A percentile compares a stretch with the other conserved stretches of the same genome.
Evolutionary conservation across 345 rosid genomes (phyloP).

Genomic region (Combretum micranthum): DNA sequence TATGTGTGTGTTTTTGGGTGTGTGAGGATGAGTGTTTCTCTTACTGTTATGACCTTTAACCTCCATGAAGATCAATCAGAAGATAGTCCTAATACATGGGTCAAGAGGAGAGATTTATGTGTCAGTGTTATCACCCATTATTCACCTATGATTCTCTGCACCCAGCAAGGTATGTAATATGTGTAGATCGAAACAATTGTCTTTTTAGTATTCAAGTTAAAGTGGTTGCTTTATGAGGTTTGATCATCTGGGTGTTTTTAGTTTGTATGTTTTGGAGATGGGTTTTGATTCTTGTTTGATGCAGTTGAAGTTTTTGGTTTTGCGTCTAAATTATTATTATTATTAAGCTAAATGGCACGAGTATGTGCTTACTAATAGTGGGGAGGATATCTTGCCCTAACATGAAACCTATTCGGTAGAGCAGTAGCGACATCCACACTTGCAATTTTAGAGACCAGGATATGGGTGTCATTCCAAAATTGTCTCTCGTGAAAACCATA

Average conservation of each 20-base stretch:
- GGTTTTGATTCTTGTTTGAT: conserved; percentile 16
- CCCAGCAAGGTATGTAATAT: conserved; percentile 63
- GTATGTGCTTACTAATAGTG: not conserved
- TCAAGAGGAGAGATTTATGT: conserved; percentile 82
- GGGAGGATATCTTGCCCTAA: too few relatives aligned
- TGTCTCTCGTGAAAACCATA: too few relatives aligned
- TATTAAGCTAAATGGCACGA: not conserved
- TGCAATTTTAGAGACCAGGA: too few relatives aligned
- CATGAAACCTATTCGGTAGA: too few relatives aligned
- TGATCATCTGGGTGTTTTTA: conserved; percentile 24
- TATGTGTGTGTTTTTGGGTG: too few relatives aligned
- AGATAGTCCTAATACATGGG: conserved; percentile 86
- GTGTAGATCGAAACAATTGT: not conserved
- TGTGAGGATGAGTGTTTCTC: conserved; percentile 62
- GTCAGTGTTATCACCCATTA: conserved; percentile 74
- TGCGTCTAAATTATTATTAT: too few relatives aligned
- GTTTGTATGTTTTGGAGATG: conserved; percentile 23
- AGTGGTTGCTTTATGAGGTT: conserved; percentile 3
- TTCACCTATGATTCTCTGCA: conserved; percentile 81
- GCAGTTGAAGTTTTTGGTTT: not conserved
- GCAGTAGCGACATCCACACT: too few relatives aligned
- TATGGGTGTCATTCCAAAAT: too few relatives aligned
- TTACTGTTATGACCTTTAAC: conserved; percentile 89
- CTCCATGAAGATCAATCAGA: conserved; percentile 75
- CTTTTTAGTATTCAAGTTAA: not conserved